These are phyloP conservation scores for Penicillium bovifimosum DNA, from an alignment of 495 filamentous ascomycete genomes.

Conservation along the genomic window DNA sequence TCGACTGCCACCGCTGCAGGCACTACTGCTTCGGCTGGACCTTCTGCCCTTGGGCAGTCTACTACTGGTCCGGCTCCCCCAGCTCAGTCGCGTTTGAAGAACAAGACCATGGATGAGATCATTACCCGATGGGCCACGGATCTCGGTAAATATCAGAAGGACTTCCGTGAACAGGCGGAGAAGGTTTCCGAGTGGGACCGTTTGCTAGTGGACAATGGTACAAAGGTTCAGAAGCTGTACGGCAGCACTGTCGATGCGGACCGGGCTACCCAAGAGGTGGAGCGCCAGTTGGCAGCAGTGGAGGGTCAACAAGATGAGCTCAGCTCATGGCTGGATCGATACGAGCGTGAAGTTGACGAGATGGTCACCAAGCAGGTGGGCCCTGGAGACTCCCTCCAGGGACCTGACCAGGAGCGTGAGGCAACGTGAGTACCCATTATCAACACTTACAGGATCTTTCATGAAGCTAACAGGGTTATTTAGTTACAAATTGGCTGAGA, in stretches of 20 bases:
- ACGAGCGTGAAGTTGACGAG: conserved; percentile 82
- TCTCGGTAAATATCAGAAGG: conserved; percentile 89
- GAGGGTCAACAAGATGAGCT: conserved; percentile 91
- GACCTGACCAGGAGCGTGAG: conserved; percentile 91
- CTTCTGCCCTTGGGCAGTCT: conserved; percentile 54
- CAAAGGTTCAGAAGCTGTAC: conserved; percentile 87
- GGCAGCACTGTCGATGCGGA: conserved; percentile 85
- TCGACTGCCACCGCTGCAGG: conserved; percentile 20
- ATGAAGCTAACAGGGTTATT: conserved; percentile 12
- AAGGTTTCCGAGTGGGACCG: conserved; percentile 89
- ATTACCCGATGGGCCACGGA: conserved; percentile 97
- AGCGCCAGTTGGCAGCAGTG: conserved; percentile 79
- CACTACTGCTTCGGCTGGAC: conserved; percentile 24
- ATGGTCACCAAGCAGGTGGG: conserved; percentile 69
- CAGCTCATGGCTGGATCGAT: conserved; percentile 74
- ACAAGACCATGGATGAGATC: conserved; percentile 99
- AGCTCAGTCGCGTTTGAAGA: conserved; percentile 81
- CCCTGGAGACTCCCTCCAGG: conserved; percentile 64
- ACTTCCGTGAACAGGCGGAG: conserved; percentile 82
- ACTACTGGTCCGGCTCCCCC: conserved; percentile 72
- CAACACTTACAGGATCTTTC: neutral
- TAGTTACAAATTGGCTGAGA: conserved; percentile 83
- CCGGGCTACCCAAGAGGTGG: conserved; percentile 81
- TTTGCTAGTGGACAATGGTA: conserved; percentile 81
- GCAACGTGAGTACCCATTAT: conserved; percentile 54